Evolutionary conservation across 441 rosid genomes (phyloP).

Genomic region (Hura crepitans): DNA sequence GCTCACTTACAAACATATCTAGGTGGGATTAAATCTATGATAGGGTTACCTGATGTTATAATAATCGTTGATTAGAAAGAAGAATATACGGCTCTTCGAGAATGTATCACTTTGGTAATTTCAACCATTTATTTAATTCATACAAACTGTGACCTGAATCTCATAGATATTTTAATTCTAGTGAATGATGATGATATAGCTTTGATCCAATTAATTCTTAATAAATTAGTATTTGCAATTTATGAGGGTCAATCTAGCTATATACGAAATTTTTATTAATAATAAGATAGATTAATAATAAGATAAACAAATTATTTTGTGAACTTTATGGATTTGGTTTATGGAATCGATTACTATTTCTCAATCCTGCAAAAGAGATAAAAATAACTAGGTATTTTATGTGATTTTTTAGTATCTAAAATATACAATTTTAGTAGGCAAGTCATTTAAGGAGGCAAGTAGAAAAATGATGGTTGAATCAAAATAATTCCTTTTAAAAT

Average conservation of each 20-base stretch:
- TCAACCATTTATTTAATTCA: no score
- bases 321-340: background rate
- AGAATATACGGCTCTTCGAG: no score
- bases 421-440: background rate
- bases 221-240: slow-evolving; percentile 12
- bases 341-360: background rate
- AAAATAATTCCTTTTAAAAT: slow-evolving; percentile 11
- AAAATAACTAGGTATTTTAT: background rate
- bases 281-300: no score
- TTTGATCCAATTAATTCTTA: slow-evolving; percentile 10
- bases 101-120: no score
- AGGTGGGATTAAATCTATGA: no score
- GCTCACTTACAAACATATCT: no score
- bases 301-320: background rate
- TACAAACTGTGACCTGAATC: no score
- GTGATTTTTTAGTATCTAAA: background rate
- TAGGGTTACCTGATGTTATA: background rate
- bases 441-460: no score
- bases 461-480: background rate
- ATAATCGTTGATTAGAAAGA: no score
- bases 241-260: slow-evolving; percentile 3
- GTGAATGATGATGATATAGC: no score
- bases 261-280: background rate
- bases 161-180: no score
- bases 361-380: slow-evolving; percentile 5